Conservation (phyloP, 1,139 yeast species). For the Spathaspora sp. region DNA sequence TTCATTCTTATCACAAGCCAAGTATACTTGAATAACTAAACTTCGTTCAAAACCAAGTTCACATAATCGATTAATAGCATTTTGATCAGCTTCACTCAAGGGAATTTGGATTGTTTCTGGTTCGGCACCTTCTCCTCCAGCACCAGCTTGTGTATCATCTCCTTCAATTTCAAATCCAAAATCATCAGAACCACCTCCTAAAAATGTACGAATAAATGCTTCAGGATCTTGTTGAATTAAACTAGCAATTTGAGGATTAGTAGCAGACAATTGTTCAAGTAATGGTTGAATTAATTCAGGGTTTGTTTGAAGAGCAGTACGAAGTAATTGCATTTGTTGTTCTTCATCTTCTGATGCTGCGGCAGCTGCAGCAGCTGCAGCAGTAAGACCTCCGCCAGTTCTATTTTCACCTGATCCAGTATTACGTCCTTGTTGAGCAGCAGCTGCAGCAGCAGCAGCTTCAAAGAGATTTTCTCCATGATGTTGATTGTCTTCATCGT, state of each 20-base stretch:
- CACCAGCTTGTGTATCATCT: conserved; percentile 25
- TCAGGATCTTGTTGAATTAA: conserved; percentile 84
- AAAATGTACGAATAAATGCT: conserved; percentile 70
- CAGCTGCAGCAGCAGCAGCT: conserved; percentile 58
- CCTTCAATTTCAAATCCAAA: conserved; percentile 43
- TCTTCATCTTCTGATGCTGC: conserved; percentile 36
- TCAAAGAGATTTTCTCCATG: conserved; percentile 60
- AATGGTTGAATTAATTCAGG: conserved; percentile 89
- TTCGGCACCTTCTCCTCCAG: conserved; percentile 27
- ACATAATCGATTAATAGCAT: conserved; percentile 82
- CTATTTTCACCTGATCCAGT: conserved; percentile 26
- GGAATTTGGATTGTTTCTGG: conserved; percentile 53
- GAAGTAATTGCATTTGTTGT: conserved; percentile 61
- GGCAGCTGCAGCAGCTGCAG: conserved; percentile 20
- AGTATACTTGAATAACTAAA: conserved; percentile 87
- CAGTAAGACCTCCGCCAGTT: conserved; percentile 27
- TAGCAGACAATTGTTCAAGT: conserved; percentile 77
- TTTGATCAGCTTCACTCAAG: conserved; percentile 81
- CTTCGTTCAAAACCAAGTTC: conserved; percentile 91
- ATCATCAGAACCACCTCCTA: conserved; percentile 59
- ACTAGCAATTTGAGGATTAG: conserved; percentile 85
- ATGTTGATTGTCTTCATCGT: conserved; percentile 24
- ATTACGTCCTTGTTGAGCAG: conserved; percentile 24
- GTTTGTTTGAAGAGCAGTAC: conserved; percentile 78
- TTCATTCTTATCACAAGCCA: conserved; percentile 98